Conservation (phyloP, 73 alveolate genomes). For the Diophrys sp. region DNA sequence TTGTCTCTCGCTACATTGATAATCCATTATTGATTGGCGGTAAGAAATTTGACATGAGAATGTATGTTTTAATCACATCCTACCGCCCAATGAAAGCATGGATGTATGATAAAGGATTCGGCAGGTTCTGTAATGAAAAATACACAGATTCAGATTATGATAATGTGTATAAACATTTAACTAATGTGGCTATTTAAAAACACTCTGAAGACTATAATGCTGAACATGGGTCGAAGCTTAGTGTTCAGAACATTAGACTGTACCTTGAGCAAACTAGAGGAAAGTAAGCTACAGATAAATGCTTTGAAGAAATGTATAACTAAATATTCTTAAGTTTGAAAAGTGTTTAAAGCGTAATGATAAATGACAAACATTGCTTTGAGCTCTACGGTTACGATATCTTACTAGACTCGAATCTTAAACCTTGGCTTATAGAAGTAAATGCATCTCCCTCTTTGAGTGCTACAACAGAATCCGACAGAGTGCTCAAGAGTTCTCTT, state of each 20-base stretch:
- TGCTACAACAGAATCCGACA: slow-evolving; percentile 85
- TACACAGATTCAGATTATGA: slow-evolving; percentile 92
- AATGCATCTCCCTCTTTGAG: slow-evolving; percentile 94
- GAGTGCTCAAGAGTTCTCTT: slow-evolving; percentile 83
- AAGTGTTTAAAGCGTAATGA: slow-evolving; percentile 87
- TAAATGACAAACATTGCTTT: slow-evolving; percentile 98
- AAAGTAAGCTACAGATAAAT: slow-evolving; percentile 73
- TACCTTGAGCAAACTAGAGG: slow-evolving; percentile 88
- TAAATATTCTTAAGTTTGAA: slow-evolving; percentile 82
- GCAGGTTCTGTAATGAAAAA: slow-evolving; percentile 89
- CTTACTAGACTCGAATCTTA: slow-evolving; percentile 82
- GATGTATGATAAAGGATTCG: slow-evolving; percentile 77
- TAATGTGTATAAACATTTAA: slow-evolving; percentile 91
- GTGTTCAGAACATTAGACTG: slow-evolving; percentile 61
- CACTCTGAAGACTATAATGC: slow-evolving; percentile 91
- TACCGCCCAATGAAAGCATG: slow-evolving; percentile 90
- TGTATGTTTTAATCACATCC: slow-evolving; percentile 87
- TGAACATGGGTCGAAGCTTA: slow-evolving; percentile 93
- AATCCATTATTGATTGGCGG: slow-evolving; percentile 80
- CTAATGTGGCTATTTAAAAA: slow-evolving; percentile 96
- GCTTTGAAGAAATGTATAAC: slow-evolving; percentile 90
- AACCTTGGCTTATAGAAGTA: slow-evolving; percentile 96
- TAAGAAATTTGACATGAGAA: slow-evolving; percentile 76
- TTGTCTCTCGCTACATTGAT: slow-evolving; percentile 79
- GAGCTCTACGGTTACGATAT: slow-evolving; percentile 99